These are phyloP conservation scores for Trichoderma citrinoviride DNA, from an alignment of 2,329 filamentous ascomycete genomes.

Conservation along the genomic window DNA sequence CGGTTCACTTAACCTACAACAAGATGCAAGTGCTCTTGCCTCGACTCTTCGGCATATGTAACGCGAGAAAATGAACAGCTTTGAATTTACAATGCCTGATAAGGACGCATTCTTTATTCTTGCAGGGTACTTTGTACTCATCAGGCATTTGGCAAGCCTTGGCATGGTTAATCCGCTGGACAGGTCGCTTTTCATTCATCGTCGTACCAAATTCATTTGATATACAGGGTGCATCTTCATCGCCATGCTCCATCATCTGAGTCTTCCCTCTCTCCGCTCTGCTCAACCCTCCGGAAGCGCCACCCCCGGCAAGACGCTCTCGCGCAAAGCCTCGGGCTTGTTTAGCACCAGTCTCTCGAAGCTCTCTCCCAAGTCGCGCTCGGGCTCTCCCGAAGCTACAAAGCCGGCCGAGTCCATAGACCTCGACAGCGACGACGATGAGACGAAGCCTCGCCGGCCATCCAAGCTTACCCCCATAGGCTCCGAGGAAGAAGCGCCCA, in stretches of 20 bases:
- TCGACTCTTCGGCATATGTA: too few relatives aligned
- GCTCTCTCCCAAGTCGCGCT: neutral
- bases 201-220: neutral
- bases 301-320: conserved; percentile 6
- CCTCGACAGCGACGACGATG: neutral
- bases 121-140: too few relatives aligned
- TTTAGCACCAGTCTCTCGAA: neutral
- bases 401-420: neutral
- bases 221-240: neutral
- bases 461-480: neutral
- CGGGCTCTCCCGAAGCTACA: neutral
- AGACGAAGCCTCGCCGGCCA: conserved; percentile 12
- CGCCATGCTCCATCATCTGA: conserved; percentile 26
- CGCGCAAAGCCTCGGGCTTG: neutral
- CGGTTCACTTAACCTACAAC: neutral
- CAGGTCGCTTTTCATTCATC: neutral
- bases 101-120: too few relatives aligned
- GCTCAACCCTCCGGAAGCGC: neutral
- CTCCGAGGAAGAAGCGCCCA: conserved; percentile 10
- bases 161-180: neutral
- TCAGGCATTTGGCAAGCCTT: neutral
- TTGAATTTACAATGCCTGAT: too few relatives aligned
- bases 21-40: too few relatives aligned
- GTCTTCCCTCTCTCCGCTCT: conserved; percentile 24
- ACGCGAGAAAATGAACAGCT: too few relatives aligned